A percentile compares a stretch with the other conserved stretches of the same genome.
phyloP scores from a whole-genome alignment of 2,329 filamentous ascomycete species.

The Cryphonectria nitschkei region DNA sequence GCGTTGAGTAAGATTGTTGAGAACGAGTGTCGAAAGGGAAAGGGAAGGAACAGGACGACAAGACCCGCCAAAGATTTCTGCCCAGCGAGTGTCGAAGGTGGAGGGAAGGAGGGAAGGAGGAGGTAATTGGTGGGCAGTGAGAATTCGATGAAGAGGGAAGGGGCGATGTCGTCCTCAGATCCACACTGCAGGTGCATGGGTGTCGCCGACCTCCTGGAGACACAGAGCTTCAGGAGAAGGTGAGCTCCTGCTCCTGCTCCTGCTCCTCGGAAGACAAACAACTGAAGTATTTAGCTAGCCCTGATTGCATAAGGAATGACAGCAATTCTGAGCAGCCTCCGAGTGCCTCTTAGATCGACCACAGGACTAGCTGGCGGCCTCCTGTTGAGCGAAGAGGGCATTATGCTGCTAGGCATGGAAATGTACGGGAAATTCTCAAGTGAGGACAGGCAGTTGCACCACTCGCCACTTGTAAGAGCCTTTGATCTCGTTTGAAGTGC shows the following conservation, averaged over 20 bases:
- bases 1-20: conserved; percentile 16
- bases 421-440: background rate
- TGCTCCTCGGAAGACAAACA: background rate
- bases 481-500: conserved; percentile 19
- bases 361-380: background rate
- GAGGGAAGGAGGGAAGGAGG: conserved; percentile 24
- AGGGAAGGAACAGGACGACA: conserved; percentile 6
- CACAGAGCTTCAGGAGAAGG: background rate
- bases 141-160: conserved; percentile 24
- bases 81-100: background rate
- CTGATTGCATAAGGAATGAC: background rate
- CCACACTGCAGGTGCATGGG: background rate
- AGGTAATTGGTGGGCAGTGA: background rate
- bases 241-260: background rate
- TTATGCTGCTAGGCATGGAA: background rate
- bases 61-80: background rate
- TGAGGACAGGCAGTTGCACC: background rate
- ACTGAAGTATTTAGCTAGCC: background rate
- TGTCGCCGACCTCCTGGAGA: background rate
- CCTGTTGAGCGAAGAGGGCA: background rate
- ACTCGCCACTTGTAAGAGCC: background rate
- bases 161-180: conserved; percentile 16
- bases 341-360: background rate
- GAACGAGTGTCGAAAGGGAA: conserved; percentile 17
- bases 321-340: background rate